Evolutionary conservation across 371 early-diverging fungal genomes (phyloP).

Genomic region (Coemansia sp.): DNA sequence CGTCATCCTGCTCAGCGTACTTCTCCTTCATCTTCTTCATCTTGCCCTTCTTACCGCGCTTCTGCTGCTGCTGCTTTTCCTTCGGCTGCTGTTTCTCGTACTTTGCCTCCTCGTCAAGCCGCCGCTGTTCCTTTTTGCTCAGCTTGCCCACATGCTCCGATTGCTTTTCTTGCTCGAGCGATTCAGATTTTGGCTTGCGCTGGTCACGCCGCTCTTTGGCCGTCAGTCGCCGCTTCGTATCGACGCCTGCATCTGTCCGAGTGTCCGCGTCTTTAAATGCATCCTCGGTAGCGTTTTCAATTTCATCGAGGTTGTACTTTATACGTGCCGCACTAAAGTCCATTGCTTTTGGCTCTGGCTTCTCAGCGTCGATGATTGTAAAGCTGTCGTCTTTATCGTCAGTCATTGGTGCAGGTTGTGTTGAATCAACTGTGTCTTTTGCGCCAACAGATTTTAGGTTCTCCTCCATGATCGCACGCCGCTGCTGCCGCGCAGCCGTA

Average conservation of each 20-base stretch:
- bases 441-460: constrained; percentile 12
- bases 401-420: not conserved
- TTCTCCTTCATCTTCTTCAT: constrained; percentile 88
- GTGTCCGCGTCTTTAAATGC: constrained; percentile 57
- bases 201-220: constrained; percentile 74
- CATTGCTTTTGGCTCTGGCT: constrained; percentile 14
- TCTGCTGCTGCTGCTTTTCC: constrained; percentile 51
- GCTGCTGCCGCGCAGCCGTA: constrained; percentile 33
- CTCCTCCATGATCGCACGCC: constrained; percentile 37
- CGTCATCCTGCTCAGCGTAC: constrained; percentile 87
- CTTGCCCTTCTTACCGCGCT: constrained; percentile 86
- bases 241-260: not conserved
- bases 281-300: constrained; percentile 53
- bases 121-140: constrained; percentile 44
- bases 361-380: constrained; percentile 13
- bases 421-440: not conserved
- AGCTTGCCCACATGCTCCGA: constrained; percentile 12
- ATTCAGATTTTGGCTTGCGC: constrained; percentile 23
- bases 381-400: constrained; percentile 21
- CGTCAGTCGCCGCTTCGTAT: constrained; percentile 58
- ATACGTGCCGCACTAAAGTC: constrained; percentile 55
- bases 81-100: constrained; percentile 28
- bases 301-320: constrained; percentile 72
- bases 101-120: constrained; percentile 61
- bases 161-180: not conserved